phyloP scores from a whole-genome alignment of 2,329 filamentous ascomycete genomes.

The Colletotrichum tabaci region DNA sequence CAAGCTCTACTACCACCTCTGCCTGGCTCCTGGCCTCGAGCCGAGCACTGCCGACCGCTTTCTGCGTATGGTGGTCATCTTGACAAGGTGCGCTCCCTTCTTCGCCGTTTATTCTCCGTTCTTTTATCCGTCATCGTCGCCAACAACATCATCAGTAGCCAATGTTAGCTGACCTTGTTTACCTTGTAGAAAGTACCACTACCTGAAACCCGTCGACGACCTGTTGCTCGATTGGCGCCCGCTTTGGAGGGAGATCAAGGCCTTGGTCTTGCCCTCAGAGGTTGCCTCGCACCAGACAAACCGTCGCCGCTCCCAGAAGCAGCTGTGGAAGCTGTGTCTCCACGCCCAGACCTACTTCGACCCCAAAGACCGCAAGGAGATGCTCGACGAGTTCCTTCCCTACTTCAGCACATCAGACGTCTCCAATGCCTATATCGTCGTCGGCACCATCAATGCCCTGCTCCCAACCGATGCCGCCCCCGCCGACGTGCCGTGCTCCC shows the following conservation, averaged over 20 bases:
- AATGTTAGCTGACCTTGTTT: neutral
- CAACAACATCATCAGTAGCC: too few relatives aligned
- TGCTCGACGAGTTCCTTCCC: constrained; percentile 84
- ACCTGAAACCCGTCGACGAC: constrained; percentile 91
- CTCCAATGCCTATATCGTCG: constrained; percentile 93
- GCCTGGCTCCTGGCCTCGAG: constrained; percentile 91
- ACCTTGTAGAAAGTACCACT: constrained; percentile 86
- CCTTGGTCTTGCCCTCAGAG: constrained; percentile 89
- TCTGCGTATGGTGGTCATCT: constrained; percentile 93
- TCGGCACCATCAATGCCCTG: constrained; percentile 87
- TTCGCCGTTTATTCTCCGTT: constrained; percentile 11
- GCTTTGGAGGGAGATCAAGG: constrained; percentile 92
- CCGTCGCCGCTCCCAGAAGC: constrained; percentile 70
- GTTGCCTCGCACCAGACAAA: constrained; percentile 75
- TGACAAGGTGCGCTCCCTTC: constrained; percentile 82
- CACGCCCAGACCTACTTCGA: constrained; percentile 96
- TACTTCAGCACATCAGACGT: constrained; percentile 96
- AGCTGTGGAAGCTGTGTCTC: constrained; percentile 88
- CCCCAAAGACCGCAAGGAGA: constrained; percentile 84
- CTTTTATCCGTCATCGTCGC: neutral
- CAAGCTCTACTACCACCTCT: constrained; percentile 93
- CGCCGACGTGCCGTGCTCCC: constrained; percentile 79
- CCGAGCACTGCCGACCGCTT: constrained; percentile 88
- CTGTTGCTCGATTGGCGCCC: constrained; percentile 94
- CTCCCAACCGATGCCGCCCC: constrained; percentile 88